phyloP scores from a whole-genome alignment of 2,329 filamentous ascomycete genomes.

The Monilinia fructicola region DNA sequence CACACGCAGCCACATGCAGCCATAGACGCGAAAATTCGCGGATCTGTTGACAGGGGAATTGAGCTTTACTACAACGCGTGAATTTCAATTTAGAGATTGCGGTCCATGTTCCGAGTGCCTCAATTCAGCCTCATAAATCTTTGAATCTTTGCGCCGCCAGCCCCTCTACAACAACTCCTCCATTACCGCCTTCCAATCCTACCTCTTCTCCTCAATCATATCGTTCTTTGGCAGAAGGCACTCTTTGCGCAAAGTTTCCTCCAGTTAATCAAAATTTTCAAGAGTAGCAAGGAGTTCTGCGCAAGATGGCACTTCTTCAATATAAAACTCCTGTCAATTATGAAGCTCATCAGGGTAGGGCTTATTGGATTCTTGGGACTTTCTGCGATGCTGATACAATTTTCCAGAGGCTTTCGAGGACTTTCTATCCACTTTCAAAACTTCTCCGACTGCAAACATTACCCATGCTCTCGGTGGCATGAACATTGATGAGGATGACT shows the following conservation, averaged over 20 bases:
- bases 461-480: constrained; percentile 81
- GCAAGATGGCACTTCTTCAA: constrained; percentile 75
- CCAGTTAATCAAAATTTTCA: background rate
- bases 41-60: constrained; percentile 14
- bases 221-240: background rate
- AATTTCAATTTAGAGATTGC: constrained; percentile 23
- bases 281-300: constrained; percentile 30
- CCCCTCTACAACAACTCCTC: constrained; percentile 14
- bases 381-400: background rate
- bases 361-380: constrained; percentile 12
- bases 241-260: constrained; percentile 9
- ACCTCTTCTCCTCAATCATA: background rate
- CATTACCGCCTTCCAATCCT: background rate
- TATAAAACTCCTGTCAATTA: constrained; percentile 82
- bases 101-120: constrained; percentile 16
- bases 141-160: constrained; percentile 19
- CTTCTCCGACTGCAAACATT: constrained; percentile 67
- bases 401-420: constrained; percentile 73
- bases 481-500: constrained; percentile 81
- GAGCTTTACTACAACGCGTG: constrained; percentile 15
- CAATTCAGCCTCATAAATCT: constrained; percentile 16
- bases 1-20: constrained; percentile 11
- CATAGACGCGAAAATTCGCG: constrained; percentile 21
- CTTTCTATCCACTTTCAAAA: constrained; percentile 88
- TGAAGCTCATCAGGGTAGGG: constrained; percentile 75